Evolutionary conservation across 164 flowering plant species (phyloP).

Genomic region (Amborella trichopoda): DNA sequence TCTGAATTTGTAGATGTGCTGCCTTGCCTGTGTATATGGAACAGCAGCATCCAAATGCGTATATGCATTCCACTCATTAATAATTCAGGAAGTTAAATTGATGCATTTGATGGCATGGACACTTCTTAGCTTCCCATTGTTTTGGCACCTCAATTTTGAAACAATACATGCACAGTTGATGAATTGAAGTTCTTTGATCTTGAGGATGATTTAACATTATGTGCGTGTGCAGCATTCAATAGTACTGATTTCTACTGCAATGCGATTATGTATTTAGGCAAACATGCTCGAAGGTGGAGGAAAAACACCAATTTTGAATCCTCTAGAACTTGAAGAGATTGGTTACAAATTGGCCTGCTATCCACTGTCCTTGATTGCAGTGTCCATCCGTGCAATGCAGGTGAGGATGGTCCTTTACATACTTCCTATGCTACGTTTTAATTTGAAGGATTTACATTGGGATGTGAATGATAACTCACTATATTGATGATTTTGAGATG

Average conservation of each 20-base stretch:
- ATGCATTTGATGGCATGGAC: no score
- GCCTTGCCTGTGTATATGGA: no score
- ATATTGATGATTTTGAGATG: no score
- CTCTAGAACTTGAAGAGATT: conserved; percentile 70
- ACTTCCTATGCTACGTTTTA: no score
- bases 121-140: no score
- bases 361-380: conserved; percentile 89
- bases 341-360: conserved; percentile 82
- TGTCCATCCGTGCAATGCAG: conserved; percentile 91
- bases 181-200: not conserved
- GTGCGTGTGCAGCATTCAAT: not conserved
- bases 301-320: conserved; percentile 78
- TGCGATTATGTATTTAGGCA: conserved; percentile 33
- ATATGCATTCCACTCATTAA: no score
- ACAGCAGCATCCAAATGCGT: no score
- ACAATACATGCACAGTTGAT: not conserved
- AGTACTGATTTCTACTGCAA: conserved; percentile 1
- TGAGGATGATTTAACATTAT: not conserved
- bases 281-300: conserved; percentile 99
- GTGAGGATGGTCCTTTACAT: conserved; percentile 26
- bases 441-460: no score
- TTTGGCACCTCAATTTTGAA: no score
- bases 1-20: no score
- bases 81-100: no score
- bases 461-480: no score